Evolutionary conservation across 2,329 filamentous ascomycete species (phyloP), one percentile per base, ranked within the genome.

Genomic region (Penicillium freii): DNA sequence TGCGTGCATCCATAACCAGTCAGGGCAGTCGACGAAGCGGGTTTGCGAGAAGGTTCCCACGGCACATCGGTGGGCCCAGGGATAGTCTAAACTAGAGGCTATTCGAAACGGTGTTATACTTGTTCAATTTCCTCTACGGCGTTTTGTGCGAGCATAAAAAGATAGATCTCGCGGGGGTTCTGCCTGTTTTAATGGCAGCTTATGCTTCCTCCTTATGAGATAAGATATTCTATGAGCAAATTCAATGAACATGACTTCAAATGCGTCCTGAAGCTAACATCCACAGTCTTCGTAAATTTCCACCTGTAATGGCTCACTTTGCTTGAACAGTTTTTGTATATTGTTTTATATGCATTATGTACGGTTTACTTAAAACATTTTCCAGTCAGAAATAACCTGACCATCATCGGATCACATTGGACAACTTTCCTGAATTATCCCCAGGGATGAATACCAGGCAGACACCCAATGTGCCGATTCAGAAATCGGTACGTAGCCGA

Each of bases 31-130:
- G 62, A 54, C 65, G 51, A 43, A 71, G 66, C 54, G 57, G 72
- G 13, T 73, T 73, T 63, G 69, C 73, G 17, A 65, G 67, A 42
- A 71, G 75, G 46, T 71, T 80, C 51, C 71, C 75, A 21, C 71
- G 74, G 36, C 76, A 74, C 45, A 63, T 59, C 23, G 72, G 77
- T 62, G 69, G 67, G 13, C 73, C 77, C 17, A 73, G 80, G 54
- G 74, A 78, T 66, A 86, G 84, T 63, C 75, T 87, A 56, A 84
- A 86, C 60, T 71, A 57, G 56, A 34, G 5, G 4, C n/a, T 34
- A 25, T 21, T 5, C 25, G 21, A 17, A 19, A 38, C 15, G 6
- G 19, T 19, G 33, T 13, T 29, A 19, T 38, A 11, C 4, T 15
- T 33, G 11, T 17, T 56, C 39, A 17, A 13, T 38, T 5, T 45